Evolutionary conservation across 768 basidiomycete species (phyloP).

Genomic region (Boletellus ananiceps): DNA sequence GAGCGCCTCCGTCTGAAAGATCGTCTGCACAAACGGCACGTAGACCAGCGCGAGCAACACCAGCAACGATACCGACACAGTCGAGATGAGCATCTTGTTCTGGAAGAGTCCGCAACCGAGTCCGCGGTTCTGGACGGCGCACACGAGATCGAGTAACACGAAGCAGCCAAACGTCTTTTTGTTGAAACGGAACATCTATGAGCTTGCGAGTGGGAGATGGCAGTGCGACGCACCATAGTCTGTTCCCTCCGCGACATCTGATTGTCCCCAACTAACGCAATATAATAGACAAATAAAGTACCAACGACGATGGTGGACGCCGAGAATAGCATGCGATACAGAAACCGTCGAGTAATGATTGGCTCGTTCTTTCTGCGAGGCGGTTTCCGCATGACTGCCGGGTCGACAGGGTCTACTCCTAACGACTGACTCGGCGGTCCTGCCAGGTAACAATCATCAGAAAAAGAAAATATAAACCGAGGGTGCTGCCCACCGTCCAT

Average conservation of each 20-base stretch:
- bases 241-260: constrained; percentile 84
- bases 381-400: constrained; percentile 85
- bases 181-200: no score
- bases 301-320: constrained; percentile 89
- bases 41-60: constrained; percentile 86
- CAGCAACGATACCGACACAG: constrained; percentile 81
- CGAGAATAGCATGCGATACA: constrained; percentile 85
- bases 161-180: constrained; percentile 91
- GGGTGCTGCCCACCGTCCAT: constrained; percentile 73
- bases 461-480: not conserved
- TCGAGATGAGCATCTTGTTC: constrained; percentile 87
- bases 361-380: constrained; percentile 91
- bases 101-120: constrained; percentile 77
- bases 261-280: constrained; percentile 72
- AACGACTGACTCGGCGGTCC: constrained; percentile 93
- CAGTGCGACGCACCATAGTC: constrained; percentile 72
- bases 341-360: constrained; percentile 70
- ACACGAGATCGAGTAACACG: constrained; percentile 94
- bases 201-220: not conserved
- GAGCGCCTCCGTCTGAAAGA: constrained; percentile 92
- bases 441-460: constrained; percentile 26
- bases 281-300: constrained; percentile 81
- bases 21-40: constrained; percentile 81
- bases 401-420: constrained; percentile 95
- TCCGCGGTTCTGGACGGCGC: constrained; percentile 91